Evolutionary conservation across 371 early-diverging fungal genomes (phyloP).

Genomic region (Mucor piriformis): DNA sequence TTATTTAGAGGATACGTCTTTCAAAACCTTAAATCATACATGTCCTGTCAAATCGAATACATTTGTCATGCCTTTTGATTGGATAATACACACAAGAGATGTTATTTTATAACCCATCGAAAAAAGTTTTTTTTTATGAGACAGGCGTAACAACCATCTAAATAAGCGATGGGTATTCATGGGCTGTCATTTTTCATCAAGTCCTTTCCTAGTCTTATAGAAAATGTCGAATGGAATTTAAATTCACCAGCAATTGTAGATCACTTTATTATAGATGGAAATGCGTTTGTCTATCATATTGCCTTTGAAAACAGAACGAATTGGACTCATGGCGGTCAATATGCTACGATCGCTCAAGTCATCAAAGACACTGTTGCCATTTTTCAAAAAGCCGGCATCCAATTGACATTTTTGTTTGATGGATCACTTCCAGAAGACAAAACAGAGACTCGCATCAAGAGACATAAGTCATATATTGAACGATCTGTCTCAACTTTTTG

Average conservation of each 20-base stretch:
- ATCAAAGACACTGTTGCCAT: constrained; percentile 8
- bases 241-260: neutral
- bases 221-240: neutral
- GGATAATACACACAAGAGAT: neutral
- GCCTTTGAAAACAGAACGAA: constrained; percentile 47
- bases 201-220: constrained; percentile 25
- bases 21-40: too few species aligned
- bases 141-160: neutral
- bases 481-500: constrained; percentile 17
- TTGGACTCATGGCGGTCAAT: constrained; percentile 59
- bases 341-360: constrained; percentile 5
- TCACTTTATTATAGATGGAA: constrained; percentile 60
- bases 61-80: too few species aligned
- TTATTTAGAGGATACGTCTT: too few species aligned
- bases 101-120: neutral
- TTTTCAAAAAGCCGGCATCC: constrained; percentile 41
- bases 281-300: constrained; percentile 60
- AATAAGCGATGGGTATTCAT: constrained; percentile 36
- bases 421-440: constrained; percentile 61
- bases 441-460: constrained; percentile 47
- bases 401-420: constrained; percentile 55
- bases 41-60: neutral
- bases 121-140: neutral
- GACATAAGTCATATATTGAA: constrained; percentile 58
- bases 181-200: constrained; percentile 42